Base-by-base conservation (phyloP, 1,284 basidiomycete genomes). In the Apiotrichum akiyoshidainum region DNA sequence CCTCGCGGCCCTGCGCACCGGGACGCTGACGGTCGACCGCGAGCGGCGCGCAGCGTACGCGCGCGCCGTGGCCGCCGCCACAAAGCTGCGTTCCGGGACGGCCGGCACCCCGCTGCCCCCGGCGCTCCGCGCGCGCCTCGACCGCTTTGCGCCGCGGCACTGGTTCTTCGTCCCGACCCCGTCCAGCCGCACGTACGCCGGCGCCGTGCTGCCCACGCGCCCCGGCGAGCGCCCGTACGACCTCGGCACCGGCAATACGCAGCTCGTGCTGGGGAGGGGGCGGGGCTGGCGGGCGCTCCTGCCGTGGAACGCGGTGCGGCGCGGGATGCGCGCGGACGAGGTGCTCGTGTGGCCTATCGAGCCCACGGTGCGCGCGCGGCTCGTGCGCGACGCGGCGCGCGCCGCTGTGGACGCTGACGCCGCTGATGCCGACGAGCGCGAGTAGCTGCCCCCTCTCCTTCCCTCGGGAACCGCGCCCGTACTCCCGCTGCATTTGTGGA, bases 21-120 rank as follows among this genome's bases (percentile, higher is more conserved):
- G 71, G 17, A 52, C 67, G 31, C 63, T 76, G 8, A 73, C 69
- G 0, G 65, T 74, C 56, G 74, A 76, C 54, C 40, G 57, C 13
- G 68, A 68, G 37, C 66, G 74, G 13, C 52, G 55, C 0, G 44
- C 59, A 14, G 60, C 68, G 1, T 62, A 63, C 50, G 34, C 42
- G n/a, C 66, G 67, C 17, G 44, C 26, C 1, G 6, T n/a, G 12
- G 13, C 31, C n/a, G 40, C 22, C 3, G n/a, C 26, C 17, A 17
- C 26, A 3, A 31, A 31, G 26, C 26, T 31, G 26, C 26, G 26
- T 7, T 31, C 26, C 26, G 26, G n/a, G 26, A 21, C 26, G 3
- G 6, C 19, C 10, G 21, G 1, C 56, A 65, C 8, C 56, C 59
- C 9, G 46, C 65, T 22, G 62, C 70, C 8, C 26, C n/a, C 46